Percentiles rank a stretch among this genome's conserved stretches.
phyloP scores from a whole-genome alignment of 768 basidiomycete species.

The Lactifluus hygrophoroides region DNA sequence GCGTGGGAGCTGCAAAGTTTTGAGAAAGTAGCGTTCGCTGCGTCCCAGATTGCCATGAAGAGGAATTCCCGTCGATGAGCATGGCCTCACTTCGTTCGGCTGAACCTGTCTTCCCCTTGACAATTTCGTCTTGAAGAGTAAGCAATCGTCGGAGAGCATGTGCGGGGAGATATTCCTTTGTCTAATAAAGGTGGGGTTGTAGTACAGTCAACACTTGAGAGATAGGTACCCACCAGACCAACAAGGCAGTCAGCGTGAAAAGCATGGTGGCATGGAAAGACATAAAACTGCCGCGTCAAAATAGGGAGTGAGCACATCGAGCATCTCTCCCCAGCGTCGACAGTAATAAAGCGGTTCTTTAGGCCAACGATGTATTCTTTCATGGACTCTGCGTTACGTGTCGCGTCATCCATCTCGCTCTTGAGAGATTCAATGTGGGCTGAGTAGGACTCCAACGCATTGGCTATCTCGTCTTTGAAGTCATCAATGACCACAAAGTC shows the following conservation, averaged over 20 bases:
- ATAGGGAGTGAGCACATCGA: slow-evolving; percentile 69
- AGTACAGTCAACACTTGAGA: neutral
- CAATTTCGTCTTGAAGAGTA: slow-evolving; percentile 73
- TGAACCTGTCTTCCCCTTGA: slow-evolving; percentile 40
- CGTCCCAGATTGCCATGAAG: slow-evolving; percentile 37
- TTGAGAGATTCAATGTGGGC: slow-evolving; percentile 85
- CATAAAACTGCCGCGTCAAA: slow-evolving; percentile 89
- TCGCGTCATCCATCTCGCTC: slow-evolving; percentile 94
- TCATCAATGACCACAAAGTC: slow-evolving; percentile 99
- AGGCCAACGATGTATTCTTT: slow-evolving; percentile 83
- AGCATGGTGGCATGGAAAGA: slow-evolving; percentile 95
- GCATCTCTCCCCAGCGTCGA: slow-evolving; percentile 82
- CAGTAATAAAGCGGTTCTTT: slow-evolving; percentile 84
- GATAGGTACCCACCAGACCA: slow-evolving; percentile 57
- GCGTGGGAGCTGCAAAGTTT: slow-evolving; percentile 52
- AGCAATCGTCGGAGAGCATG: slow-evolving; percentile 78
- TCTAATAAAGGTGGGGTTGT: slow-evolving; percentile 40
- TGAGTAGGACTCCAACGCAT: slow-evolving; percentile 90
- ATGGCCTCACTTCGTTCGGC: slow-evolving; percentile 26
- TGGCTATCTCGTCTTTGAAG: slow-evolving; percentile 98
- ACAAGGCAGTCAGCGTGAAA: slow-evolving; percentile 99
- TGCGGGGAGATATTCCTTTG: slow-evolving; percentile 84
- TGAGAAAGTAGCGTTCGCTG: slow-evolving; percentile 69
- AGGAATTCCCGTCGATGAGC: slow-evolving; percentile 15
- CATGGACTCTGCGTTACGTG: slow-evolving; percentile 84